These are phyloP conservation scores for Aspergillus aculeatinus DNA, from an alignment of 2,329 filamentous ascomycete species.

Conservation along the genomic window DNA sequence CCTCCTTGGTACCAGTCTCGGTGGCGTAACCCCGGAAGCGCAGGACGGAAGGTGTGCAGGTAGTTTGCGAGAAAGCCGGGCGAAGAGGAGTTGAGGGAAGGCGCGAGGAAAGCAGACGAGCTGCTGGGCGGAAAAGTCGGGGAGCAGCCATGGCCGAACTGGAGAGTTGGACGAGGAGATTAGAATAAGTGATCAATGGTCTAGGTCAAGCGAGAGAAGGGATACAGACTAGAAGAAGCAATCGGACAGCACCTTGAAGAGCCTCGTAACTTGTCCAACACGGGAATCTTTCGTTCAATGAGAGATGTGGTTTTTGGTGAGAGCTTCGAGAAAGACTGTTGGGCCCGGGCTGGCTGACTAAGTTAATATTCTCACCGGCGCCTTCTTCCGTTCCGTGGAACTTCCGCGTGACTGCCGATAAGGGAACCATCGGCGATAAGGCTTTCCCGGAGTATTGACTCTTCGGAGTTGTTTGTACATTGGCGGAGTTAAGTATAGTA, in stretches of 20 bases:
- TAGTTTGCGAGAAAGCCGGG: slow-evolving; percentile 53
- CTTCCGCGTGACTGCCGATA: slow-evolving; percentile 13
- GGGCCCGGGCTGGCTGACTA: slow-evolving; percentile 32
- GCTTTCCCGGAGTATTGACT: not conserved
- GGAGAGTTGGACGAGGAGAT: slow-evolving; percentile 26
- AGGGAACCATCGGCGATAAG: not conserved
- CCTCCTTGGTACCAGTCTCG: slow-evolving; percentile 72
- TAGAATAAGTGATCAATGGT: slow-evolving; percentile 18
- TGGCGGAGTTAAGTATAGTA: not conserved
- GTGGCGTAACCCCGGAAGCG: slow-evolving; percentile 58
- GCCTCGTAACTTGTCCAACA: slow-evolving; percentile 7
- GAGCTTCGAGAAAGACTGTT: slow-evolving; percentile 34
- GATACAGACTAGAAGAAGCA: slow-evolving; percentile 12
- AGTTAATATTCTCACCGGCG: slow-evolving; percentile 36
- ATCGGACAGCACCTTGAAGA: slow-evolving; percentile 4
- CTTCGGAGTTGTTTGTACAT: not conserved
- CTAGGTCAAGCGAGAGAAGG: slow-evolving; percentile 11
- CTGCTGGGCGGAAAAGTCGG: slow-evolving; percentile 64
- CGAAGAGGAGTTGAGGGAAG: slow-evolving; percentile 51
- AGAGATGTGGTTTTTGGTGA: slow-evolving; percentile 25
- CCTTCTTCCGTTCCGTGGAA: slow-evolving; percentile 28
- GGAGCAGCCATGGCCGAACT: slow-evolving; percentile 56
- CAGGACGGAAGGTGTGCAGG: slow-evolving; percentile 49
- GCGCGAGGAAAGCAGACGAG: slow-evolving; percentile 60
- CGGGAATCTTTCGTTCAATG: slow-evolving; percentile 12